phyloP scores from a whole-genome alignment of 352 stramenopile genomes.

The Phytopythium aichiense region DNA sequence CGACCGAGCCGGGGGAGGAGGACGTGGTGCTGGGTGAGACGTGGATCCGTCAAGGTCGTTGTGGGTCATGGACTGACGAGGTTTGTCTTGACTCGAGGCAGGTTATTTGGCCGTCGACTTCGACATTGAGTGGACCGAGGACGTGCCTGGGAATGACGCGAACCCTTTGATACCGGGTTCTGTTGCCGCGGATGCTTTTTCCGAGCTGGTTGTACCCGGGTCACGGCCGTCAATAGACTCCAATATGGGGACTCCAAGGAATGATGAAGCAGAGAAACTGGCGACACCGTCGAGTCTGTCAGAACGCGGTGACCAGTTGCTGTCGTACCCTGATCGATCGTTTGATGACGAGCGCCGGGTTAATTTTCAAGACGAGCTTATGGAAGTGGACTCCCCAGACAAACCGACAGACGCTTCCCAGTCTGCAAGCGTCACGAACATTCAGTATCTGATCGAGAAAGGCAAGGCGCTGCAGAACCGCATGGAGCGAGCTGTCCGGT shows the following conservation, averaged over 20 bases:
- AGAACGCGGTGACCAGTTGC: background rate
- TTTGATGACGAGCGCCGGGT: background rate
- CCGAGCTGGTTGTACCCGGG: background rate
- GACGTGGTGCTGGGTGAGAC: slow-evolving; percentile 10
- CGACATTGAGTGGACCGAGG: slow-evolving; percentile 4
- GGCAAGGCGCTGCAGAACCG: slow-evolving; percentile 38
- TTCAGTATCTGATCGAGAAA: slow-evolving; percentile 36
- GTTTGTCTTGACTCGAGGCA: slow-evolving; percentile 24
- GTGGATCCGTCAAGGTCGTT: background rate
- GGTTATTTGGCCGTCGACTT: slow-evolving; percentile 12
- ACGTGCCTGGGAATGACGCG: background rate
- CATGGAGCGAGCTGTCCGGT: slow-evolving; percentile 23
- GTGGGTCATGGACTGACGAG: slow-evolving; percentile 17
- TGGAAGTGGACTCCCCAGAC: background rate
- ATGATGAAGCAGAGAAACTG: background rate
- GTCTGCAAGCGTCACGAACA: slow-evolving; percentile 7
- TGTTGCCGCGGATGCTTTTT: background rate
- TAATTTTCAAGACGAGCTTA: background rate
- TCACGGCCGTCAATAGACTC: background rate
- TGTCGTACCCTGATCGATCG: background rate
- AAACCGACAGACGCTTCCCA: background rate
- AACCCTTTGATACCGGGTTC: background rate
- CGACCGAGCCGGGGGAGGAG: slow-evolving; percentile 5
- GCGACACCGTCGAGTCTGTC: background rate
- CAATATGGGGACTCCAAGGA: background rate